Percentiles rank a stretch among this genome's conserved stretches.
Evolutionary conservation across 2,329 filamentous ascomycete species (phyloP).

Genomic region (Stagonosporopsis rhizophila): DNA sequence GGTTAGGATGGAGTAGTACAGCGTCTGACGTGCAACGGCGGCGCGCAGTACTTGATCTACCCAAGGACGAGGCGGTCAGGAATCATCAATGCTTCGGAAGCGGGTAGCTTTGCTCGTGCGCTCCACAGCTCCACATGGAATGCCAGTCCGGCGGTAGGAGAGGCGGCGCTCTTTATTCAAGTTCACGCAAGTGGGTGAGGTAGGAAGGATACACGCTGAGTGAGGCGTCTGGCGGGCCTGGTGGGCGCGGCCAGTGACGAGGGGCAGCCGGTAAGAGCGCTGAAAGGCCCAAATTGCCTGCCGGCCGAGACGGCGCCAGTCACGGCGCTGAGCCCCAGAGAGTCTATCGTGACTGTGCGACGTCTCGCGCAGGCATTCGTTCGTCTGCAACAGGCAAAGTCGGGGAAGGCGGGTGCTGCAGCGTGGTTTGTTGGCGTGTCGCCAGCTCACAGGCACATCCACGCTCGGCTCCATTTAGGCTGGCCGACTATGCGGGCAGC

Average conservation of each 20-base stretch:
- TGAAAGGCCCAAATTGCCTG: conserved; percentile 15
- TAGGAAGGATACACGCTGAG: conserved; percentile 23
- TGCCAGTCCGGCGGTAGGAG: conserved; percentile 13
- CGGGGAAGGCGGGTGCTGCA: conserved; percentile 35
- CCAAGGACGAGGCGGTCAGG: conserved; percentile 38
- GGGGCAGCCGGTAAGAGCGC: conserved; percentile 4
- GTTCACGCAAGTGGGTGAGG: conserved; percentile 12
- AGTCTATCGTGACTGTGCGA: conserved; percentile 39
- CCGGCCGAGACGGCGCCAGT: conserved; percentile 31
- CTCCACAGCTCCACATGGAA: conserved; percentile 35
- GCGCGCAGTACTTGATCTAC: conserved; percentile 22
- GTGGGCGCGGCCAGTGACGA: conserved; percentile 32
- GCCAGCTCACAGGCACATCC: conserved; percentile 39
- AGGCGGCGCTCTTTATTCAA: conserved; percentile 16
- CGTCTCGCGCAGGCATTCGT: conserved; percentile 41
- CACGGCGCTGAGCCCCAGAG: conserved; percentile 31
- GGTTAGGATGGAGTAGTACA: conserved; percentile 25
- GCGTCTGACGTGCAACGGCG: conserved; percentile 27
- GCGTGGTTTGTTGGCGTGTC: conserved; percentile 39
- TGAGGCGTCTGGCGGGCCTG: conserved; percentile 35
- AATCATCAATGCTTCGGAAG: conserved; percentile 39
- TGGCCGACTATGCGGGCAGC: conserved; percentile 45
- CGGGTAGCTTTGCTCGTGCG: conserved; percentile 25
- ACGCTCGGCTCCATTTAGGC: conserved; percentile 22
- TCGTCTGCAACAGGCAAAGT: conserved; percentile 19